A percentile compares a stretch with the other conserved stretches of the same genome.
phyloP scores from a whole-genome alignment of 2,329 filamentous ascomycete genomes.

The Penicillium italicum region DNA sequence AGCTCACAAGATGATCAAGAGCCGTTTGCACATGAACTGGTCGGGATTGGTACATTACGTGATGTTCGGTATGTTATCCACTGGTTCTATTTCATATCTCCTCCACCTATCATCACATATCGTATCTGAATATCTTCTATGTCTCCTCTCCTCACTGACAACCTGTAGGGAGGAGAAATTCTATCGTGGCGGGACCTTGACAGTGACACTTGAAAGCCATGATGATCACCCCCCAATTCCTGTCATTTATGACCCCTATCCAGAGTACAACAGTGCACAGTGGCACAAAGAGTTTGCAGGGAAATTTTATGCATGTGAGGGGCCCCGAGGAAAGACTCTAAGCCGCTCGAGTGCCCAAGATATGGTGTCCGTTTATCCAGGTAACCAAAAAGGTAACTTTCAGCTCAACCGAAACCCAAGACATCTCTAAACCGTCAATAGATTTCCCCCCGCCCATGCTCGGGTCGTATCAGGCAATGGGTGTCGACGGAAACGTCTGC shows the following conservation, averaged over 20 bases:
- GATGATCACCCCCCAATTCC: not conserved
- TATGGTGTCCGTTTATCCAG: constrained; percentile 57
- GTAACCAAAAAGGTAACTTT: constrained; percentile 22
- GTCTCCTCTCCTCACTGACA: not conserved
- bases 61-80: not conserved
- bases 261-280: constrained; percentile 59
- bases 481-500: constrained; percentile 60
- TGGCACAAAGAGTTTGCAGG: constrained; percentile 59
- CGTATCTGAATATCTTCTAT: not conserved
- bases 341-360: constrained; percentile 57
- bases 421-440: constrained; percentile 14
- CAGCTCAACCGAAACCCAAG: not conserved
- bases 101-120: not conserved
- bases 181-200: not conserved
- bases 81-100: not conserved
- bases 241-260: constrained; percentile 65
- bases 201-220: not conserved
- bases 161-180: not conserved
- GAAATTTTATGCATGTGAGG: constrained; percentile 61
- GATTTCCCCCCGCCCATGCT: constrained; percentile 59
- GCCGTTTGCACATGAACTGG: not conserved
- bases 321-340: constrained; percentile 51
- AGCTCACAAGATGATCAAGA: not conserved
- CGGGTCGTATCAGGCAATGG: constrained; percentile 58
- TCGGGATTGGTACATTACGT: not conserved